These are phyloP conservation scores for Pleurotus pulmonarius DNA, from an alignment of 768 basidiomycete genomes.

Conservation along the genomic window DNA sequence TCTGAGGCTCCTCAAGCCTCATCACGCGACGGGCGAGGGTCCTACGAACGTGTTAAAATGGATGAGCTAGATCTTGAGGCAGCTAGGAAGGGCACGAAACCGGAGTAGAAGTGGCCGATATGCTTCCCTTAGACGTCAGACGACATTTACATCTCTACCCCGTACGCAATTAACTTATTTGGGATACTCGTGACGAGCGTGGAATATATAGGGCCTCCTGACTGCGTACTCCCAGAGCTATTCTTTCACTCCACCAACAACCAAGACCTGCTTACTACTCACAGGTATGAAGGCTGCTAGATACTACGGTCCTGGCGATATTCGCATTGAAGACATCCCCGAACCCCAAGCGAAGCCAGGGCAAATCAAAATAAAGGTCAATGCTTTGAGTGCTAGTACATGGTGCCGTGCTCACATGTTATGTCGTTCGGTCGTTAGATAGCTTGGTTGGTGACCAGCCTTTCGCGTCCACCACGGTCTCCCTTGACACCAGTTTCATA, in stretches of 20 bases:
- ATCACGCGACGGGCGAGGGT: conserved; percentile 16
- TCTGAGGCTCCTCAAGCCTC: conserved; percentile 14
- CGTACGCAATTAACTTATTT: too few species aligned
- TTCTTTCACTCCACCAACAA: background rate
- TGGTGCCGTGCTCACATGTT: too few species aligned
- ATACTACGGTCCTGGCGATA: conserved; percentile 8
- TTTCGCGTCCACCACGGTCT: too few species aligned
- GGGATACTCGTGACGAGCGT: too few species aligned
- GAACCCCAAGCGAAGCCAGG: background rate
- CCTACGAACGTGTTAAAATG: conserved; percentile 62
- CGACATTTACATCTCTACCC: too few species aligned
- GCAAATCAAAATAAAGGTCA: conserved; percentile 7
- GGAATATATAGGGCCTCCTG: too few species aligned
- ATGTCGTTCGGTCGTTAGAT: conserved; percentile 15
- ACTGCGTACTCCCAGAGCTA: background rate
- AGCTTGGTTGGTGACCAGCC: conserved; percentile 22
- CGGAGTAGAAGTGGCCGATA: conserved; percentile 7
- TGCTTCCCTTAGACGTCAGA: too few species aligned
- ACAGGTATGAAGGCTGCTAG: conserved; percentile 6
- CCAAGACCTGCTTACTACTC: background rate
- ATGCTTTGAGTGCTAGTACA: background rate
- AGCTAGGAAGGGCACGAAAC: conserved; percentile 15
- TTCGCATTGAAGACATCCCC: conserved; percentile 5
- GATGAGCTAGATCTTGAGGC: conserved; percentile 60
- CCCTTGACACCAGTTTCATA: background rate